These are phyloP conservation scores for Magnolia changhungtana DNA, from an alignment of 164 flowering plant genomes.

Conservation along the genomic window DNA sequence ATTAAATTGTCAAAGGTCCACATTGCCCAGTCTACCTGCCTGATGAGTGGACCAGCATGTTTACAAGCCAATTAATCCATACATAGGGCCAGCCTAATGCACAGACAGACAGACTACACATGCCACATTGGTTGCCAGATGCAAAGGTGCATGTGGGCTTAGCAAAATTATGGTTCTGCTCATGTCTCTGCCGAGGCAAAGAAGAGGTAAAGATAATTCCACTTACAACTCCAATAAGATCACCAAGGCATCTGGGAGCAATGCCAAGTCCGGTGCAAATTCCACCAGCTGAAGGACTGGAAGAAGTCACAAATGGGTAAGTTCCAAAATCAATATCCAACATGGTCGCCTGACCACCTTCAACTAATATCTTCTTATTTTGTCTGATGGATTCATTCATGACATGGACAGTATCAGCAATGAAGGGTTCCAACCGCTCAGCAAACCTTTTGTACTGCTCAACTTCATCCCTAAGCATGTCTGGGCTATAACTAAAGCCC, in stretches of 20 bases:
- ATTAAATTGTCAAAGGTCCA: background rate
- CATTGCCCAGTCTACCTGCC: background rate
- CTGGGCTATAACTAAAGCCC: conserved; percentile 56
- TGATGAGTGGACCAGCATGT: no score
- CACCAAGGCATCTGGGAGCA: conserved; percentile 85
- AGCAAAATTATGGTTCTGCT: no score
- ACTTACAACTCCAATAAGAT: conserved; percentile 89
- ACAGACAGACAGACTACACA: no score
- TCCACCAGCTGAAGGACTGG: conserved; percentile 98
- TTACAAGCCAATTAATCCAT: no score
- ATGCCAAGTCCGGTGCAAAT: conserved; percentile 97
- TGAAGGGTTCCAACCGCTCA: conserved; percentile 84
- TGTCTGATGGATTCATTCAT: conserved; percentile 70
- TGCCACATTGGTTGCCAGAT: no score
- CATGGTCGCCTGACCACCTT: conserved; percentile 99
- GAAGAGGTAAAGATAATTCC: background rate
- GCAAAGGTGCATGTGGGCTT: no score
- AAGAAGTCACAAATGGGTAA: conserved; percentile 94
- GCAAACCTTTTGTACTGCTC: conserved; percentile 76
- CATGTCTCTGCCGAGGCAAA: background rate
- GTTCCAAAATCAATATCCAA: conserved; percentile 97
- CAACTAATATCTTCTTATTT: conserved; percentile 83
- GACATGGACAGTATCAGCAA: conserved; percentile 82
- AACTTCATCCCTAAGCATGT: conserved; percentile 80
- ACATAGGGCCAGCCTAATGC: no score